Evolutionary conservation across 2,329 filamentous ascomycete species (phyloP).

Genomic region (Leptoxyphium fumago): DNA sequence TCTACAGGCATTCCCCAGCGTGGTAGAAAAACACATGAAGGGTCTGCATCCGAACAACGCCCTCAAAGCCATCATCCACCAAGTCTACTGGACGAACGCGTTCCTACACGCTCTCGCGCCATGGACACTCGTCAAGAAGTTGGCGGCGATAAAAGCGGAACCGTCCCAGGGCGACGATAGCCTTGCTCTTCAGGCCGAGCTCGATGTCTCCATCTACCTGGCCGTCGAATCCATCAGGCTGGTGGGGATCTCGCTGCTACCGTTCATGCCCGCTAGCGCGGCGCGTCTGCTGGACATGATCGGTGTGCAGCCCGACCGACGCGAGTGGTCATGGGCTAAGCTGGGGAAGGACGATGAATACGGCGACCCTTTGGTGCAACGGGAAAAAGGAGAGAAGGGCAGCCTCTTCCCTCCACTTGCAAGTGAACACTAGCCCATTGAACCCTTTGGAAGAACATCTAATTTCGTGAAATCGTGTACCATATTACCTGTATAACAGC

Average conservation of each 20-base stretch:
- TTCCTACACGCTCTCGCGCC: constrained; percentile 52
- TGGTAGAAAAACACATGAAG: constrained; percentile 44
- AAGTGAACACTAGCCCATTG: constrained; percentile 7
- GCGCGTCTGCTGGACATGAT: constrained; percentile 59
- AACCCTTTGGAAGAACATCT: neutral
- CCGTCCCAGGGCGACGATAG: constrained; percentile 15
- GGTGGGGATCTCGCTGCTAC: constrained; percentile 70
- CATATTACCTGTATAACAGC: neutral
- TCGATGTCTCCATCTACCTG: constrained; percentile 52
- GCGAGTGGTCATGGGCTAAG: constrained; percentile 48
- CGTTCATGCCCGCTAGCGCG: constrained; percentile 76
- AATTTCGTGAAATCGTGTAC: neutral
- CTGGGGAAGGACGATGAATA: constrained; percentile 55
- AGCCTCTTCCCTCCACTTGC: constrained; percentile 37
- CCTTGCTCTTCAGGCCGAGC: constrained; percentile 21
- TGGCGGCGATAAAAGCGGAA: constrained; percentile 11
- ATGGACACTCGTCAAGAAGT: constrained; percentile 44
- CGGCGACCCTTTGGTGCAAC: constrained; percentile 32
- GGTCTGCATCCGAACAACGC: constrained; percentile 49
- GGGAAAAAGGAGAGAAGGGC: constrained; percentile 29
- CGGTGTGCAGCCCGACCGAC: constrained; percentile 48
- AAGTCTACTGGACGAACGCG: constrained; percentile 49
- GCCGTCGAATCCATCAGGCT: constrained; percentile 65
- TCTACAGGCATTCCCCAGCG: constrained; percentile 11
- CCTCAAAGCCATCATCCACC: constrained; percentile 47